phyloP scores from a whole-genome alignment of 179 eudicot genomes.

The Spergularia azorica region DNA sequence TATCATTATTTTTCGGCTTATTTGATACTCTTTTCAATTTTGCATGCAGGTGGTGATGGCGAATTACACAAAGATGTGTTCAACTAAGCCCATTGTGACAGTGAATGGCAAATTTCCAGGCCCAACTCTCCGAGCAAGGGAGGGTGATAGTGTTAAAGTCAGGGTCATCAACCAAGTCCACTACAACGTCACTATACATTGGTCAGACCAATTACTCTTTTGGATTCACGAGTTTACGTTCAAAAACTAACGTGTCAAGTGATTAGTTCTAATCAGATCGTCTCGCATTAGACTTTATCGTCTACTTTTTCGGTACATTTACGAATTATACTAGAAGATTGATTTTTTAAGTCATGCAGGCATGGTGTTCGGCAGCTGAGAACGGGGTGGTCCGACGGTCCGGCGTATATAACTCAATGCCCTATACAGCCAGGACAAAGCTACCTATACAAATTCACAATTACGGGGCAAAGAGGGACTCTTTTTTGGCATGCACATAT shows the following conservation, averaged over 20 bases:
- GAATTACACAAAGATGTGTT: conserved; percentile 61
- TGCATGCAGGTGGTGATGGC: conserved; percentile 56
- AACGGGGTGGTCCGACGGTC: conserved; percentile 86
- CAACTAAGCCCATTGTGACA: conserved; percentile 61
- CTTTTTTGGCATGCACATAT: conserved; percentile 83
- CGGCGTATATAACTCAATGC: conserved; percentile 75
- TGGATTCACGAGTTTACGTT: background rate
- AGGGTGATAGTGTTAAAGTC: conserved; percentile 63
- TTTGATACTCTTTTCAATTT: background rate
- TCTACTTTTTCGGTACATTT: too few relatives aligned
- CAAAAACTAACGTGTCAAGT: background rate
- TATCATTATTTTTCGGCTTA: too few relatives aligned
- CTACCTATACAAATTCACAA: conserved; percentile 64
- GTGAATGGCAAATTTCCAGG: conserved; percentile 78
- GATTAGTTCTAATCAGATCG: too few relatives aligned
- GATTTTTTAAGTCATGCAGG: conserved; percentile 33
- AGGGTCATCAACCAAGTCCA: conserved; percentile 59
- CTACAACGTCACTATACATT: conserved; percentile 64
- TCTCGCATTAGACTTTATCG: background rate
- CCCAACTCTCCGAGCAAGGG: conserved; percentile 69
- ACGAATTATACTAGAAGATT: too few relatives aligned
- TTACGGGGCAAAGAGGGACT: conserved; percentile 80
- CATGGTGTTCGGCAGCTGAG: conserved; percentile 67
- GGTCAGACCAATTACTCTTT: conserved; percentile 35
- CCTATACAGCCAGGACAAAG: conserved; percentile 63